Evolutionary conservation across 441 rosid genomes (phyloP).

Genomic region (Syzygium malaccense): DNA sequence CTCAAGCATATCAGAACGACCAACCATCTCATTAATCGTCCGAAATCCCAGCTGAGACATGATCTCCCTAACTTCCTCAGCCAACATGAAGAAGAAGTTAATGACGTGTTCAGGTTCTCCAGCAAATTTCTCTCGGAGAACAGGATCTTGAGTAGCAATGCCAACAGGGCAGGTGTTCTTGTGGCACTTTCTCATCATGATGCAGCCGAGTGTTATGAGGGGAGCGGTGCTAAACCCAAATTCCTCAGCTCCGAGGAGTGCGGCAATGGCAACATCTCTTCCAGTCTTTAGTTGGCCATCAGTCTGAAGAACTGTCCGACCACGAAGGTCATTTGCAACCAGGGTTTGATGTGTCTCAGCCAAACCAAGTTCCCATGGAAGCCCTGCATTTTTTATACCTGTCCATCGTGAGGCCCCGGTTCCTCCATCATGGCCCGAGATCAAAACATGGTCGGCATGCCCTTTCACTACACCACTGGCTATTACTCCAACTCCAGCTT

Average conservation of each 20-base stretch:
- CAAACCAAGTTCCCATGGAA: conserved; percentile 99
- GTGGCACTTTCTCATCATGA: conserved; percentile 99
- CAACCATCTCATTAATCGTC: conserved; percentile 86
- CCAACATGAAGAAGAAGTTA: conserved; percentile 98
- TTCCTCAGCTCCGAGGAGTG: conserved; percentile 99
- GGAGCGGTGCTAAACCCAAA: conserved; percentile 99
- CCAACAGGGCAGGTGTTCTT: conserved; percentile 99
- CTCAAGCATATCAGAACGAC: conserved; percentile 98
- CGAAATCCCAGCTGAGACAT: conserved; percentile 95
- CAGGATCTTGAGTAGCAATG: conserved; percentile 99
- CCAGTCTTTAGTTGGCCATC: conserved; percentile 99
- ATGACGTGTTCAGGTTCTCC: conserved; percentile 99
- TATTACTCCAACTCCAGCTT: conserved; percentile 99
- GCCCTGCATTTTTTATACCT: conserved; percentile 98
- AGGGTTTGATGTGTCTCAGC: conserved; percentile 99
- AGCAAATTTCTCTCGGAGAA: conserved; percentile 95
- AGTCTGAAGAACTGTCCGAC: conserved; percentile 95
- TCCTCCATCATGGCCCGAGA: conserved; percentile 99
- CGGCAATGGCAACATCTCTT: conserved; percentile 96
- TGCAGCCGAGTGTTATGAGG: conserved; percentile 97
- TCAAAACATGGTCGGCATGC: conserved; percentile 97
- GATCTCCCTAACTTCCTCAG: conserved; percentile 97
- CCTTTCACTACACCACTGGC: conserved; percentile 99
- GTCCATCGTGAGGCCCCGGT: conserved; percentile 99
- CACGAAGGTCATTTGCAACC: conserved; percentile 99